Conservation (phyloP, 306 rosid genomes). For the Quercus glauca region DNA sequence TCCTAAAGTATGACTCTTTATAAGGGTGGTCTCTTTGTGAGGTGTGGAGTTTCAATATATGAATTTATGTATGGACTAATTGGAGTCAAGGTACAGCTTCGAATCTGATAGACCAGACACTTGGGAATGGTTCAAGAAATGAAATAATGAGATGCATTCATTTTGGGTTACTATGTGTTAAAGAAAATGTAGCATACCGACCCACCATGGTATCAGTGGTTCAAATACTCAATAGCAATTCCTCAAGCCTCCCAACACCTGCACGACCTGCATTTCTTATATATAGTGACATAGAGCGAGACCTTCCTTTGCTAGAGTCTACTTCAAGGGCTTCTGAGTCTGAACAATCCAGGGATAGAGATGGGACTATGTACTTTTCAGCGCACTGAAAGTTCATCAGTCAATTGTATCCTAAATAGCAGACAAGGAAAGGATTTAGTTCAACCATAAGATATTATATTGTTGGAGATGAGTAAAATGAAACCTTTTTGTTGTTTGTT, state of each 20-base stretch:
- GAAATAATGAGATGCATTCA: not conserved
- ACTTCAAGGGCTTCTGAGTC: too few relatives aligned
- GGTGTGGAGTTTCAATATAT: not conserved
- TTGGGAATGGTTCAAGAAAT: not conserved
- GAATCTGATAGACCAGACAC: not conserved
- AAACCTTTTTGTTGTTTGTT: too few relatives aligned
- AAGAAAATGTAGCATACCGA: not conserved
- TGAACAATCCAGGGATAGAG: too few relatives aligned
- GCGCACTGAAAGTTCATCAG: too few relatives aligned
- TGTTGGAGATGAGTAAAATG: too few relatives aligned
- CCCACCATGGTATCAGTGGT: not conserved
- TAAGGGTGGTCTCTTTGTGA: too few relatives aligned
- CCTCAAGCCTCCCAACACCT: constrained; percentile 5
- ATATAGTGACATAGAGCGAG: not conserved
- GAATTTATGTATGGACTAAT: not conserved
- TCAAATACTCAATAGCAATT: constrained; percentile 2
- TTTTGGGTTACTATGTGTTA: too few relatives aligned
- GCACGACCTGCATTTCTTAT: not conserved
- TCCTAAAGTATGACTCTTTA: too few relatives aligned
- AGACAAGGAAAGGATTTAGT: too few relatives aligned
- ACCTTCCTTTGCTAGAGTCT: not conserved
- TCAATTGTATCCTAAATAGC: too few relatives aligned
- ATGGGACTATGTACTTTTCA: too few relatives aligned
- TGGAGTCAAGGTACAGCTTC: constrained; percentile 5
- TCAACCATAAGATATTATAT: too few relatives aligned